These are phyloP conservation scores for Pontederia crassipes DNA, from an alignment of 176 grass and related monocot genomes.

Conservation along the genomic window DNA sequence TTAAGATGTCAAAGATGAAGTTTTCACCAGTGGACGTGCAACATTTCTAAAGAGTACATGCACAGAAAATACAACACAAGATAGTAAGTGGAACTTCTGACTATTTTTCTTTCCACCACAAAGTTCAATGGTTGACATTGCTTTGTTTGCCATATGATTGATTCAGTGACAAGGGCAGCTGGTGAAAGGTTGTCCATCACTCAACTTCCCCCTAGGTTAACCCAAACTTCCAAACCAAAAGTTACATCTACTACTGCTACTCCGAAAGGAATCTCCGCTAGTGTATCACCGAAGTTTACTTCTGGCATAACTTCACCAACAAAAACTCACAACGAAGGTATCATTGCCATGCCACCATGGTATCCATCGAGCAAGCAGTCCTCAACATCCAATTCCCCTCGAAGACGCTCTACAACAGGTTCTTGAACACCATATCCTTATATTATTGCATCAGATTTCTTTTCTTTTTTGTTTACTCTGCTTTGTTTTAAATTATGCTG, in stretches of 20 bases:
- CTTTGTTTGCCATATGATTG: slow-evolving; percentile 25
- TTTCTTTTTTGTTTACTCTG: neutral
- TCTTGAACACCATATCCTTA: neutral
- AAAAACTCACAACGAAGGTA: slow-evolving; percentile 46
- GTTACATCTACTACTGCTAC: slow-evolving; percentile 50
- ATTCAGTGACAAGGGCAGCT: slow-evolving; percentile 33
- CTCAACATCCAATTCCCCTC: slow-evolving; percentile 63
- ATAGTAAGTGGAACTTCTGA: slow-evolving; percentile 31
- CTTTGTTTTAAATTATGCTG: neutral
- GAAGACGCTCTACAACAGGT: slow-evolving; percentile 61
- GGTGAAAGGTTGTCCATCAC: slow-evolving; percentile 34
- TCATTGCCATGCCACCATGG: slow-evolving; percentile 78
- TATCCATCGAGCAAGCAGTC: slow-evolving; percentile 87
- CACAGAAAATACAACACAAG: slow-evolving; percentile 31
- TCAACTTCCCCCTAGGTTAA: slow-evolving; percentile 40
- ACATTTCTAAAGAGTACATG: slow-evolving; percentile 23
- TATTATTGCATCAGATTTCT: neutral
- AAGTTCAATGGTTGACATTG: slow-evolving; percentile 5
- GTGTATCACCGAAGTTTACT: slow-evolving; percentile 54
- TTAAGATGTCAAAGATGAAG: slow-evolving; percentile 43
- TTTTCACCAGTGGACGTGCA: slow-evolving; percentile 14
- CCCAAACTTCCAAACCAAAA: slow-evolving; percentile 46
- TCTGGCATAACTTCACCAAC: slow-evolving; percentile 70
- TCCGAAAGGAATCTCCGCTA: slow-evolving; percentile 43
- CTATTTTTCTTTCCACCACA: neutral